Conservation (phyloP, 331 rosid genomes). For the Stylosanthes scabra region DNA sequence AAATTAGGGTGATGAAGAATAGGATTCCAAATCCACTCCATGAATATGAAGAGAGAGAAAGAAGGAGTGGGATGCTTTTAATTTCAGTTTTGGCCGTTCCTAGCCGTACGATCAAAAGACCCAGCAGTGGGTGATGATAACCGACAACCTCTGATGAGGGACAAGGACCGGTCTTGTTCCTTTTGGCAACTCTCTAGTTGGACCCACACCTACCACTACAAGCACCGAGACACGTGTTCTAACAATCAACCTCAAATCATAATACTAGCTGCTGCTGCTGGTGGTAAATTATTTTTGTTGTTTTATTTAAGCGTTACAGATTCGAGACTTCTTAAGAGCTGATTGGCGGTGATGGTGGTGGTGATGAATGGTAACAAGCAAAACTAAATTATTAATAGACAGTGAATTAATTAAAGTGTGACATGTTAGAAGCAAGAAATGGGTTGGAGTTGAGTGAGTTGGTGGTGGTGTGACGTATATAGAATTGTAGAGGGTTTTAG, state of each 20-base stretch:
- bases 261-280: no score
- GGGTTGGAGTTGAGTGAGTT: not conserved
- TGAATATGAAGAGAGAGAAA: no score
- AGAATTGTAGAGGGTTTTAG: not conserved
- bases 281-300: not conserved
- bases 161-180: slow-evolving; percentile 73
- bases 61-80: slow-evolving; percentile 8
- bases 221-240: slow-evolving; percentile 44
- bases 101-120: slow-evolving; percentile 49
- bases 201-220: slow-evolving; percentile 15
- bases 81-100: slow-evolving; percentile 42
- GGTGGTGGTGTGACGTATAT: not conserved
- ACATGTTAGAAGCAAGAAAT: no score
- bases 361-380: no score
- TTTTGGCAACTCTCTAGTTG: slow-evolving; percentile 58
- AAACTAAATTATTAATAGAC: not conserved
- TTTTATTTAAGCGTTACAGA: no score
- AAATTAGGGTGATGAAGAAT: no score
- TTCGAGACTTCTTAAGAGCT: no score
- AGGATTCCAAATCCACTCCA: not conserved
- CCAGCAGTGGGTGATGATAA: slow-evolving; percentile 13
- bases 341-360: no score
- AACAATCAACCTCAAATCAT: not conserved
- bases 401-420: no score
- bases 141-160: slow-evolving; percentile 57